Evolutionary conservation across 2,329 filamentous ascomycete genomes (phyloP).

Genomic region (Colletotrichum destructivum): DNA sequence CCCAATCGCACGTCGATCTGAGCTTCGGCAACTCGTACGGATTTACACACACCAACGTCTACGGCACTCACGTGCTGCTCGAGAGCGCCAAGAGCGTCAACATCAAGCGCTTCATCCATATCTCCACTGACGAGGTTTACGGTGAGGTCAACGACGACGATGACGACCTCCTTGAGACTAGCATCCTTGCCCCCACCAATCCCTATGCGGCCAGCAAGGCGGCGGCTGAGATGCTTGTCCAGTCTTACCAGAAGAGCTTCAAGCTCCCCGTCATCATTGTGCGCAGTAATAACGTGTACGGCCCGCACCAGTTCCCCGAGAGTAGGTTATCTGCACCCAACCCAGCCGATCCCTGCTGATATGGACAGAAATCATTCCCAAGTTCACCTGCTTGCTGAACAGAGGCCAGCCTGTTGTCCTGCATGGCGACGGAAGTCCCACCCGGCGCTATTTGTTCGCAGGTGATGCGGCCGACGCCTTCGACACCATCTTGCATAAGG

Average conservation of each 20-base stretch:
- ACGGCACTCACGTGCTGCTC: slow-evolving; percentile 86
- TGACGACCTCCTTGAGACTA: slow-evolving; percentile 80
- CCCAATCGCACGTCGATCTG: slow-evolving; percentile 87
- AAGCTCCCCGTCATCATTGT: slow-evolving; percentile 85
- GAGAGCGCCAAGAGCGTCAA: slow-evolving; percentile 82
- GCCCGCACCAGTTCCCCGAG: slow-evolving; percentile 87
- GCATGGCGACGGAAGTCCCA: slow-evolving; percentile 83
- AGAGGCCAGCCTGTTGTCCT: slow-evolving; percentile 77
- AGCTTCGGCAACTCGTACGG: slow-evolving; percentile 87
- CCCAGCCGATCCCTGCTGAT: slow-evolving; percentile 26
- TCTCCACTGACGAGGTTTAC: slow-evolving; percentile 90
- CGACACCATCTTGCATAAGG: slow-evolving; percentile 87
- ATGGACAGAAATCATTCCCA: slow-evolving; percentile 83
- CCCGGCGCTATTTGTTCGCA: slow-evolving; percentile 83
- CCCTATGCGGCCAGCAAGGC: slow-evolving; percentile 87
- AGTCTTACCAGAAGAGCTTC: slow-evolving; percentile 88
- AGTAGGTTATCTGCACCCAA: slow-evolving; percentile 66
- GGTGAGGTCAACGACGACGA: slow-evolving; percentile 82
- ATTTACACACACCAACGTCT: slow-evolving; percentile 87
- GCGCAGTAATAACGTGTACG: slow-evolving; percentile 88
- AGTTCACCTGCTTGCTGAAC: slow-evolving; percentile 82
- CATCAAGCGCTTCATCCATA: slow-evolving; percentile 82
- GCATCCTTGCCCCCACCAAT: slow-evolving; percentile 84
- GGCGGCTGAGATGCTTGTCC: slow-evolving; percentile 88
- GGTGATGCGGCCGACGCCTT: slow-evolving; percentile 86